Evolutionary conservation across 2,329 filamentous ascomycete species (phyloP).

Genomic region (Claviceps capensis): DNA sequence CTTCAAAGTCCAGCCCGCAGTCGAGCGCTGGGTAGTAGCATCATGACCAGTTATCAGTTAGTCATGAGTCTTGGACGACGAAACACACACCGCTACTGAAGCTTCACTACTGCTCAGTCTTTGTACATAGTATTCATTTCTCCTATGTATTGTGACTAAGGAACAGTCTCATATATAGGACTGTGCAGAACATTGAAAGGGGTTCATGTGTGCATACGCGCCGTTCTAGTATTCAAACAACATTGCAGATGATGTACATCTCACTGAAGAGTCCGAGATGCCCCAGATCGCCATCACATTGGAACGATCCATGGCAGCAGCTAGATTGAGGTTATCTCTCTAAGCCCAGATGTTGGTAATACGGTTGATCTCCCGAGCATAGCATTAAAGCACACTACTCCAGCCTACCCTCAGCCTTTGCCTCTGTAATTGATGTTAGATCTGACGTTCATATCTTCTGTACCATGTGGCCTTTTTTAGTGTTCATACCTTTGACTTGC

Average conservation of each 20-base stretch:
- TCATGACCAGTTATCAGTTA: not conserved
- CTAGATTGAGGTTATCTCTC: not conserved
- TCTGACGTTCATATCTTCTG: not conserved
- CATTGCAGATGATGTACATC: not conserved
- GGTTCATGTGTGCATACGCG: not conserved
- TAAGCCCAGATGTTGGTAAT: not conserved
- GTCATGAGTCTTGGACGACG: not conserved
- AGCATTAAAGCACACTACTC: conserved; percentile 16
- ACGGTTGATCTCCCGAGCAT: not conserved
- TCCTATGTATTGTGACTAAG: not conserved
- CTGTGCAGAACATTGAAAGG: not conserved
- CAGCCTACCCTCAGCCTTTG: conserved; percentile 61
- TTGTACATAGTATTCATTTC: no score
- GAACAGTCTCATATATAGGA: not conserved
- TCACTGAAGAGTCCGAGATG: not conserved
- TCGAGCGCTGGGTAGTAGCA: no score
- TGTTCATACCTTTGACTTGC: conserved; percentile 61
- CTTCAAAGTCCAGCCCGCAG: no score
- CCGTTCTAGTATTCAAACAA: not conserved
- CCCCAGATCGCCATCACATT: not conserved
- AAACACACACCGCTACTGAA: not conserved
- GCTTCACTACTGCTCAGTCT: not conserved
- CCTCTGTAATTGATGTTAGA: conserved; percentile 34
- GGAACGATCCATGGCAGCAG: not conserved
- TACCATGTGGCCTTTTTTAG: not conserved